Base-by-base conservation (phyloP, 2,329 filamentous ascomycete genomes). In the Aspergillus flavus region DNA sequence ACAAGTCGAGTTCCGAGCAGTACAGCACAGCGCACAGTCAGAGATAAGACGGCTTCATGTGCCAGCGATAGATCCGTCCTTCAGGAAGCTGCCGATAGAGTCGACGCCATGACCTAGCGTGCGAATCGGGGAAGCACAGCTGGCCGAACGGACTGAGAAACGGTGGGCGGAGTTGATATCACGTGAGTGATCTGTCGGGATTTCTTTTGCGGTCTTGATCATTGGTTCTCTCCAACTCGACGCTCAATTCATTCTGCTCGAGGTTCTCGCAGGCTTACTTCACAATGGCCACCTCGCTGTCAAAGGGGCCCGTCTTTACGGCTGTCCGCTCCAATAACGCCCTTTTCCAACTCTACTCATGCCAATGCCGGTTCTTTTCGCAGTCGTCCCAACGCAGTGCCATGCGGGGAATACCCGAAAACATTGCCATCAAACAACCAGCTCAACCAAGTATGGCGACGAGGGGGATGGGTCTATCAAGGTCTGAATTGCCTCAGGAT, bases 381-480 rank as follows among this genome's bases (percentile, higher is more conserved):
- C 71, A 75, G 45, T 66, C 72, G 12, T 59, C 69, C 57, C 71
- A 71, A 50, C 72, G 67, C 53, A 57, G 61, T 41, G 59, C 56
- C 16, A 58, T 61, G 48, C 64, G 64, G 56, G 66, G 65, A 3
- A 57, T 71, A 26, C 64, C 67, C 1, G 64, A 72, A 58, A 68
- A 64, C 9, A 58, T 77, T 34, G 60, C 66, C 19, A 66, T 73
- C 52, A 76, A 71, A 62, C 65, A 71, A 30, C 73, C 73, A 6
- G 64, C 75, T 6, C 74, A 80, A 63, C 78, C 78, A 34, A 80
- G 79, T 58, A 76, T 81, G 70, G 74, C 73, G 56, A 72, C 76
- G 34, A 68, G 73, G 52, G 69, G 73, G 19, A 73, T 72, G 58
- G 71, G 77, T 9, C 65, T 78, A 53, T 67, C 73, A 46, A 66